Evolutionary conservation across 768 basidiomycete genomes (phyloP), one percentile per base, ranked within the genome.

Genomic region (Sarcomyxa edulis): DNA sequence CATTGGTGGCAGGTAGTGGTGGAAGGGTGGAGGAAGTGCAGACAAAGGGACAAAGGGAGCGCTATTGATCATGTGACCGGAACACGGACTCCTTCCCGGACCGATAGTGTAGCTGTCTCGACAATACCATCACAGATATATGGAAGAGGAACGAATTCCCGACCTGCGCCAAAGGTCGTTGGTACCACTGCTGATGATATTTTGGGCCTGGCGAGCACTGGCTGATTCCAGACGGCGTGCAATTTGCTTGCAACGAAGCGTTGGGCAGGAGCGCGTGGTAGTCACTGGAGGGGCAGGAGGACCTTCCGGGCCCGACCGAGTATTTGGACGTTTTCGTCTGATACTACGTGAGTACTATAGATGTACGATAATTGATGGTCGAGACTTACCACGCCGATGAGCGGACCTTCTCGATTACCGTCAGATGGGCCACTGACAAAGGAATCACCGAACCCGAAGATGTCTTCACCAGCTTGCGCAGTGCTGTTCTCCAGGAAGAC

Each of bases 211-310:
- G 34, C 82, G 76, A 7, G 71, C 48, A 36, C 61, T 57, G 39
- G 82, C 68, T 30, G 69, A 56, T 33, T 74, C 61, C 64, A 7
- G 64, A 45, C 22, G 72, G 62, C 14, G 61, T 53, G 32, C 75
- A 78, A 44, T 61, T 68, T 5, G 66, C 50, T 11, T 60, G 56
- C 5, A 59, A 50, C 5, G 78, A 70, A 21, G 67, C 71, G 44
- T 94, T 10, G 95, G 72, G 6, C 95, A 68, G 5, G 92, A 92
- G 52, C 95, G 93, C 0, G 81, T 79, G 8, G 81, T 83, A 11
- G 82, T 68, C 49, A 89, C 86, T 18, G 76, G 68, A n/a, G 72
- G 71, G 15, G 74, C 64, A 7, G 71, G 54, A 22, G 71, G 60
- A 4, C 58, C 56, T 69, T 73, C 49, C 84, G 68, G 29, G 72